Evolutionary conservation across 257 asterid species (phyloP).

Genomic region (Thymus quinquecostatus): DNA sequence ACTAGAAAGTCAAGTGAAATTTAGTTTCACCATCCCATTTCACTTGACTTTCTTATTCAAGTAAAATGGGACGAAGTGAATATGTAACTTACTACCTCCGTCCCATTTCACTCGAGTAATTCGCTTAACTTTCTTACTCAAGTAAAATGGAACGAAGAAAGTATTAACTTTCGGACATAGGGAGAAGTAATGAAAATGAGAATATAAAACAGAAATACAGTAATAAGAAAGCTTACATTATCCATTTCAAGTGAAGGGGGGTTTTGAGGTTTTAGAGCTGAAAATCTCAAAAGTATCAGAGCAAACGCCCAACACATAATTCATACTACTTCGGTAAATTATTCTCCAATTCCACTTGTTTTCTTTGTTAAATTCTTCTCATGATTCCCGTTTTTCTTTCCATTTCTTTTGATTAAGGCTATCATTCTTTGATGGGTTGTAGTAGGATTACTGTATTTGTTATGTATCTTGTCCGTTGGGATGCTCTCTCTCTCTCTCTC

Average conservation of each 20-base stretch:
- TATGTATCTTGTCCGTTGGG: background rate
- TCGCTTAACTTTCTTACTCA: too few species aligned
- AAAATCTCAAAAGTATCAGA: background rate
- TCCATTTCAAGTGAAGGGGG: slow-evolving; percentile 2
- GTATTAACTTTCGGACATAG: too few species aligned
- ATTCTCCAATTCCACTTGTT: background rate
- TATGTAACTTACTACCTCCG: too few species aligned
- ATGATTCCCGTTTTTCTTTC: background rate
- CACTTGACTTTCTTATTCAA: too few species aligned
- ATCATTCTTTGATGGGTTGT: background rate
- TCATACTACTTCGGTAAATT: background rate
- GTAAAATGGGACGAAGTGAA: too few species aligned
- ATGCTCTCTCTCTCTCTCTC: background rate
- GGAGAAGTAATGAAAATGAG: too few species aligned
- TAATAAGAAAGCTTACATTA: slow-evolving; percentile 6
- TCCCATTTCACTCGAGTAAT: too few species aligned
- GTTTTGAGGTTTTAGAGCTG: slow-evolving; percentile 25
- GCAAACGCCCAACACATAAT: background rate
- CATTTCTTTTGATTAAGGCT: background rate
- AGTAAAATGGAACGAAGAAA: too few species aligned
- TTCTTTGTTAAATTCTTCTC: background rate
- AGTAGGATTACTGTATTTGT: background rate
- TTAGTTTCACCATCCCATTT: too few species aligned
- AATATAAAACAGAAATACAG: too few species aligned
- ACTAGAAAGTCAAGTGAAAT: too few species aligned